A percentile compares a stretch with the other conserved stretches of the same genome.
Evolutionary conservation across 2,329 filamentous ascomycete genomes (phyloP).

Genomic region (Penicillium sp.): DNA sequence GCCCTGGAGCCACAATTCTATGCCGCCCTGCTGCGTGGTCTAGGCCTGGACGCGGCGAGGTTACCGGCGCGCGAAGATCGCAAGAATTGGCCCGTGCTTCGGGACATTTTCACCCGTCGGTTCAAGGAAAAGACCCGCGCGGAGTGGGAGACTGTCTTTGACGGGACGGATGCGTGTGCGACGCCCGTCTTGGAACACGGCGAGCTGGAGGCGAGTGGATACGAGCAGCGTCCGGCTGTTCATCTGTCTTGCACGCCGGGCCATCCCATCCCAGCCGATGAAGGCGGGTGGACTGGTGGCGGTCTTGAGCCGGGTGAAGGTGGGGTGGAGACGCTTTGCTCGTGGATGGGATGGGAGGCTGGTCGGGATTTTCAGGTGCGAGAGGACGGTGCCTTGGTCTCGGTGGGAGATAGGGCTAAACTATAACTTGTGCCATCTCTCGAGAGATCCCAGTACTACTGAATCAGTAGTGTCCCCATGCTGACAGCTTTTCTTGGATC

Average conservation of each 20-base stretch:
- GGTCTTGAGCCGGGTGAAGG: conserved; percentile 62
- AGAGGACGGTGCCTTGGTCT: conserved; percentile 55
- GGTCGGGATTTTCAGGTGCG: conserved; percentile 64
- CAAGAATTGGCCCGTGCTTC: conserved; percentile 62
- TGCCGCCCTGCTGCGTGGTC: conserved; percentile 56
- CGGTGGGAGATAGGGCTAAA: conserved; percentile 35
- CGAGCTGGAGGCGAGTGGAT: conserved; percentile 61
- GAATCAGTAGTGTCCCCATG: background rate
- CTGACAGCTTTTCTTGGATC: background rate
- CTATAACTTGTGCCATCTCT: conserved; percentile 13
- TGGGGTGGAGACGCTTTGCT: conserved; percentile 60
- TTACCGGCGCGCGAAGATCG: conserved; percentile 52
- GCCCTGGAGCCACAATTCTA: conserved; percentile 88
- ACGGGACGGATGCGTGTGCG: conserved; percentile 86
- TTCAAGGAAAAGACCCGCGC: conserved; percentile 65
- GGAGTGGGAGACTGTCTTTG: conserved; percentile 83
- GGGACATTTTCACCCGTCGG: conserved; percentile 51
- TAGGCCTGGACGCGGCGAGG: conserved; percentile 51
- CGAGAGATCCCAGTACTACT: background rate
- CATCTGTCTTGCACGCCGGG: conserved; percentile 62
- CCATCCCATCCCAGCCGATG: conserved; percentile 50
- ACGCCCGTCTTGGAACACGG: conserved; percentile 74
- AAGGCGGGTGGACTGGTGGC: conserved; percentile 62
- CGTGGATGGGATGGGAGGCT: conserved; percentile 72
- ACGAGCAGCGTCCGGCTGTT: conserved; percentile 42